Base-by-base conservation (phyloP, 148 eudicot genomes). In the Drosera capensis region DNA sequence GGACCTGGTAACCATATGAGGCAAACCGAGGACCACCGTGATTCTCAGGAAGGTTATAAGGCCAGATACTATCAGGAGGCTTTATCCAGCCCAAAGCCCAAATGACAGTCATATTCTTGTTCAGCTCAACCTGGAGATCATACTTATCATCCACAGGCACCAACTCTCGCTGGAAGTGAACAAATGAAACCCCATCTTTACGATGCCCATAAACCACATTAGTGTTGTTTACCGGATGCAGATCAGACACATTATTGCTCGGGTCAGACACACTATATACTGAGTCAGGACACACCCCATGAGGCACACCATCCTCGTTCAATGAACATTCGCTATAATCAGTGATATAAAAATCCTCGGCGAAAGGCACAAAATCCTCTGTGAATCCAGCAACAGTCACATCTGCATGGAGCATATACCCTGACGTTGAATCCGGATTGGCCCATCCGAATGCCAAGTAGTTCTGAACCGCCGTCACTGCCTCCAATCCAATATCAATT, bases 381-480 rank as follows among this genome's bases (percentile, higher is more conserved):
- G 60, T 68, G 66, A 87, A 82, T 39, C 90, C 94, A 7, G 90
- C 65, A 22, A 87, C 59, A 4, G 76, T 68, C 29, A 87, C 94
- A 68, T 87, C 94, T 13, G 79, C 67, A 48, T 64, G 74, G 40
- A 87, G 68, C 96, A 87, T 87, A 46, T 64, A 67, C 3, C 79
- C 65, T 1, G 69, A 52, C 0, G 74, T 45, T 14, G 74, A 56
- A 31, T 60, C 67, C 0, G 88, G 88, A 40, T 77, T 68, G 5
- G 96, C 96, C 96, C 96, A 87, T 23, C 96, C 96, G 49, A 87
- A 87, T 8, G 78, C 96, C 86, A 87, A 74, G 34, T 87, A 87
- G 56, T 83, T 64, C 76, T 68, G 78, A 63, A 54, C 65, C 50
- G 68, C 80, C 16, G 68, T 65, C 8, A 64, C 79, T 6, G 79